Conservation (phyloP, 139 green algal species). For the Chlamydomonas schloesseri region DNA sequence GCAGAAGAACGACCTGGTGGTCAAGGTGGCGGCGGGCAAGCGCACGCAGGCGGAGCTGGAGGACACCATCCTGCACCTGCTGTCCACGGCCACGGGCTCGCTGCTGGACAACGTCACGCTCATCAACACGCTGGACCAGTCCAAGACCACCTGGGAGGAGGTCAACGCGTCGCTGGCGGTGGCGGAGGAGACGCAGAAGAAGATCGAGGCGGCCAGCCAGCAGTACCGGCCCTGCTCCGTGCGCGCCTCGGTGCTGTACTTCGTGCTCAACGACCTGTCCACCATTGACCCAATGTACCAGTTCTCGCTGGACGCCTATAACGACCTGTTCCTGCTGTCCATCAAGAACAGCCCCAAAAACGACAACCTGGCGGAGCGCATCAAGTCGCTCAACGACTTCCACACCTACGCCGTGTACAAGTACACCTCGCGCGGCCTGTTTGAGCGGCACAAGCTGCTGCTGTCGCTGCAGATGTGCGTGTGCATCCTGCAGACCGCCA, state of each 20-base stretch:
- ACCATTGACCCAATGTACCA: constrained; percentile 91
- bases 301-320: constrained; percentile 91
- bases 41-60: constrained; percentile 84
- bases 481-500: constrained; percentile 70
- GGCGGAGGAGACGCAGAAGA: constrained; percentile 80
- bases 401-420: constrained; percentile 92
- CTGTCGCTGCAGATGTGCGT: constrained; percentile 90
- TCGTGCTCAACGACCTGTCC: constrained; percentile 87
- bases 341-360: constrained; percentile 64
- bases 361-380: constrained; percentile 77
- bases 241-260: constrained; percentile 82
- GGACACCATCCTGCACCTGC: constrained; percentile 84
- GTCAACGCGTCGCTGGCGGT: constrained; percentile 72
- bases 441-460: constrained; percentile 93
- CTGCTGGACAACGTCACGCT: constrained; percentile 89
- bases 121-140: constrained; percentile 86
- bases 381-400: constrained; percentile 87
- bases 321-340: constrained; percentile 82
- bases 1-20: constrained; percentile 93
- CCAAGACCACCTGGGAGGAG: constrained; percentile 87
- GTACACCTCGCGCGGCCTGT: constrained; percentile 86
- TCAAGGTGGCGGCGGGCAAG: constrained; percentile 86
- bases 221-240: constrained; percentile 80
- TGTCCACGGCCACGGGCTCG: constrained; percentile 77
- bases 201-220: constrained; percentile 79